These are phyloP conservation scores for Saccharum spontaneum DNA, from an alignment of 176 grass and related monocot genomes.

Conservation along the genomic window DNA sequence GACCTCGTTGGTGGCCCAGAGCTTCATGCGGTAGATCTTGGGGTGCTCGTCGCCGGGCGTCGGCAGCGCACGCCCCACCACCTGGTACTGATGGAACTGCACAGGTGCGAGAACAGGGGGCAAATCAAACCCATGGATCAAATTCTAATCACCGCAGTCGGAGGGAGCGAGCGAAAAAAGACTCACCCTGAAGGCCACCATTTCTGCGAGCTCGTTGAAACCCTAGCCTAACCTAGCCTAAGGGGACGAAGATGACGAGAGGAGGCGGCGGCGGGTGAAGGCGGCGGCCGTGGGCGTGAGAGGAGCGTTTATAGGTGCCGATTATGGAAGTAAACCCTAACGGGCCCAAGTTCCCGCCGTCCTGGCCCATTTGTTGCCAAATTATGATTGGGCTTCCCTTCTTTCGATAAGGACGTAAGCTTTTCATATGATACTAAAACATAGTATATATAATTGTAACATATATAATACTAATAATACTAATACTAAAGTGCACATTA, in stretches of 20 bases:
- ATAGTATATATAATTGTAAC: no score
- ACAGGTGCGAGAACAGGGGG: not conserved
- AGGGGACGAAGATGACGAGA: not conserved
- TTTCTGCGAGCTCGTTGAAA: conserved; percentile 30
- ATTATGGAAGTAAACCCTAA: conserved; percentile 40
- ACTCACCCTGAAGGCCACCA: conserved; percentile 64
- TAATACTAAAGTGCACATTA: no score
- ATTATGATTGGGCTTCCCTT: not conserved
- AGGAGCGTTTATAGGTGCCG: conserved; percentile 19
- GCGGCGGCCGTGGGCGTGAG: not conserved
- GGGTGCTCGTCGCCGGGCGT: conserved; percentile 70
- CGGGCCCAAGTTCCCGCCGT: not conserved
- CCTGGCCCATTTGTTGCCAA: not conserved
- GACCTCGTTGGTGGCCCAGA: conserved; percentile 84
- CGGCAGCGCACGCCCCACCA: conserved; percentile 71
- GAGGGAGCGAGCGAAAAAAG: not conserved
- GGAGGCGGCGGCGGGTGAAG: conserved; percentile 19
- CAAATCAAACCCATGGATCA: conserved; percentile 19
- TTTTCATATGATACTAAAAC: no score
- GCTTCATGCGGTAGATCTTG: conserved; percentile 94
- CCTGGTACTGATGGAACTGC: conserved; percentile 95
- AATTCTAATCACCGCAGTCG: not conserved
- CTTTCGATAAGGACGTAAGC: not conserved
- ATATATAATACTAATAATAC: no score
- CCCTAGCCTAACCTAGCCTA: conserved; percentile 27